These are phyloP conservation scores for Citrus inodora DNA, from an alignment of 345 rosid genomes.

Conservation along the genomic window DNA sequence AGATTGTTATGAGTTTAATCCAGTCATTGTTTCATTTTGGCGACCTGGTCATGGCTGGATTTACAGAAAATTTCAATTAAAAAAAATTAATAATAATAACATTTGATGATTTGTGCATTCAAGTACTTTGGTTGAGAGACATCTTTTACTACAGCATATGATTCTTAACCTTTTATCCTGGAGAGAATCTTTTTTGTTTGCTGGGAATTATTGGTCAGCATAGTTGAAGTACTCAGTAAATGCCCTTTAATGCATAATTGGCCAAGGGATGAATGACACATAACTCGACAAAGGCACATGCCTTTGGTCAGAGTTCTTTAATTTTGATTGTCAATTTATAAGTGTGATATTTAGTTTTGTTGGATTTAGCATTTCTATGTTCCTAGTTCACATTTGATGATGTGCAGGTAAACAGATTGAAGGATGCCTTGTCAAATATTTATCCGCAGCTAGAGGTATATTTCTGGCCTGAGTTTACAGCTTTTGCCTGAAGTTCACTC, in stretches of 20 bases:
- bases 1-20: not conserved
- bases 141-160: not conserved
- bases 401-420: constrained; percentile 73
- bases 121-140: not conserved
- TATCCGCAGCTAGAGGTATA: constrained; percentile 81
- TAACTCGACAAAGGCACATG: not conserved
- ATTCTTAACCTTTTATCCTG: not conserved
- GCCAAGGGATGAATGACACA: not conserved
- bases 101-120: constrained; percentile 1
- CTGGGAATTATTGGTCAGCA: not conserved
- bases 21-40: not conserved
- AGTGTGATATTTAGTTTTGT: not conserved
- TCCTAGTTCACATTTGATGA: constrained; percentile 8
- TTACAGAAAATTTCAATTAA: not conserved
- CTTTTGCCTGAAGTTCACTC: not conserved
- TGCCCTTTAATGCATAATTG: not conserved
- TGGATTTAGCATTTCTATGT: constrained; percentile 5
- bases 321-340: not conserved
- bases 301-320: constrained; percentile 1
- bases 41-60: not conserved
- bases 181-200: constrained; percentile 1
- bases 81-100: not conserved
- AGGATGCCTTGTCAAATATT: constrained; percentile 83
- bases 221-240: not conserved
- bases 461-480: constrained; percentile 2